These are phyloP conservation scores for Suhomyces maxii DNA, from an alignment of 1,139 yeast genomes.

Conservation along the genomic window DNA sequence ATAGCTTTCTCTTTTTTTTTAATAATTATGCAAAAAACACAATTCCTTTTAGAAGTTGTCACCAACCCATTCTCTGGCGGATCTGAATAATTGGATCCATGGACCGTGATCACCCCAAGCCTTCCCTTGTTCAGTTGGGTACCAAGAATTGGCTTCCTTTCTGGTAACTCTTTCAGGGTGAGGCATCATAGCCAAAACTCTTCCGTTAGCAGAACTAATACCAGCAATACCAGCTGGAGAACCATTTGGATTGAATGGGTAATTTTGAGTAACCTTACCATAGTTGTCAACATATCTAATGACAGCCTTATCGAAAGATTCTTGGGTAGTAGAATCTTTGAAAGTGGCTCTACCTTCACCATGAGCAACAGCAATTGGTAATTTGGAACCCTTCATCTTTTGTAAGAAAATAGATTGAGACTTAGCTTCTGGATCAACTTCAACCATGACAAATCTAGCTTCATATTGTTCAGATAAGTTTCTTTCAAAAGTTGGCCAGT, in stretches of 20 bases:
- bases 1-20: not conserved
- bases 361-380: constrained; percentile 98
- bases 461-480: constrained; percentile 94
- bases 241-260: constrained; percentile 97
- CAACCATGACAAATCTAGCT: constrained; percentile 92
- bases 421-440: constrained; percentile 52
- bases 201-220: constrained; percentile 83
- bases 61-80: constrained; percentile 94
- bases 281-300: constrained; percentile 83
- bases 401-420: constrained; percentile 73
- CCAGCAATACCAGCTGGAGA: constrained; percentile 94
- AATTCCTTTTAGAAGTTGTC: constrained; percentile 20
- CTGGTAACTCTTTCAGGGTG: constrained; percentile 97
- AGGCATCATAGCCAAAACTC: constrained; percentile 99
- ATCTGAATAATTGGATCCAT: constrained; percentile 91
- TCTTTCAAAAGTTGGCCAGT: constrained; percentile 97
- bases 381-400: constrained; percentile 86
- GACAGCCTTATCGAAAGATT: constrained; percentile 55
- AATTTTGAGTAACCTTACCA: constrained; percentile 76
- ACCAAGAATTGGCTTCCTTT: constrained; percentile 87
- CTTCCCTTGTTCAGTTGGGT: constrained; percentile 60
- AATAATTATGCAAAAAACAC: not conserved
- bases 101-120: constrained; percentile 82
- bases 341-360: constrained; percentile 96
- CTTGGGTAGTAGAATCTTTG: constrained; percentile 40